Evolutionary conservation across 2,329 filamentous ascomycete genomes (phyloP).

Genomic region (Cordyceps militaris): DNA sequence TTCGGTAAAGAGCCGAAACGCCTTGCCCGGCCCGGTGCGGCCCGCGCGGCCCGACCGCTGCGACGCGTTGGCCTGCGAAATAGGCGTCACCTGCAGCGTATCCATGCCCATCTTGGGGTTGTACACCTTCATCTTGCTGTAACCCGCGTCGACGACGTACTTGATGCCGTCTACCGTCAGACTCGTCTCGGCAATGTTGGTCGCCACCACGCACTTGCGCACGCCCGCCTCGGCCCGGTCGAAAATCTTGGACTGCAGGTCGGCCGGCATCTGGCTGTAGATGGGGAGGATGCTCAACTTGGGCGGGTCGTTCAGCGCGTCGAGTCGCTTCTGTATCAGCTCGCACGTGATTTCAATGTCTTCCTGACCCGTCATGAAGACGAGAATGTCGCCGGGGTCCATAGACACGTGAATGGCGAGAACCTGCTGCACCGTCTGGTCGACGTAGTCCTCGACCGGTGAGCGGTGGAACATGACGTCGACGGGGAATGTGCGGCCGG

Average conservation of each 20-base stretch:
- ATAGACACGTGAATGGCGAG: conserved; percentile 95
- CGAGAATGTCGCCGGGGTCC: conserved; percentile 84
- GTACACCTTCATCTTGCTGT: conserved; percentile 96
- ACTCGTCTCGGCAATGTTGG: conserved; percentile 97
- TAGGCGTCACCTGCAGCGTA: conserved; percentile 92
- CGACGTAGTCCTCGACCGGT: conserved; percentile 95
- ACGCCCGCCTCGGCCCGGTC: conserved; percentile 84
- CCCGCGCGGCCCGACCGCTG: conserved; percentile 92
- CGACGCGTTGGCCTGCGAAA: conserved; percentile 91
- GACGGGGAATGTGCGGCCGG: conserved; percentile 91
- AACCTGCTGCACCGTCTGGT: conserved; percentile 92
- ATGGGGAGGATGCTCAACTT: conserved; percentile 93
- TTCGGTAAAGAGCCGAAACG: conserved; percentile 90
- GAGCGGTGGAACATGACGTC: conserved; percentile 94
- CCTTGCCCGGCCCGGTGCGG: conserved; percentile 89
- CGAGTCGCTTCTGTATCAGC: conserved; percentile 77
- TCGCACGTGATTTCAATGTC: conserved; percentile 98
- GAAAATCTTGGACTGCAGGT: conserved; percentile 96
- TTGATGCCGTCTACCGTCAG: conserved; percentile 98
- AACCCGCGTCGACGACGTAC: conserved; percentile 95
- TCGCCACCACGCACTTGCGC: conserved; percentile 95
- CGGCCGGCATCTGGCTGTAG: conserved; percentile 98
- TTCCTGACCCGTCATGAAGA: conserved; percentile 99
- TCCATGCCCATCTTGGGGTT: conserved; percentile 99
- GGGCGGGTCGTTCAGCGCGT: conserved; percentile 86